A percentile compares a stretch with the other conserved stretches of the same genome.
These are phyloP conservation scores for Gyrodon lividus DNA, from an alignment of 768 basidiomycete species.

Conservation along the genomic window DNA sequence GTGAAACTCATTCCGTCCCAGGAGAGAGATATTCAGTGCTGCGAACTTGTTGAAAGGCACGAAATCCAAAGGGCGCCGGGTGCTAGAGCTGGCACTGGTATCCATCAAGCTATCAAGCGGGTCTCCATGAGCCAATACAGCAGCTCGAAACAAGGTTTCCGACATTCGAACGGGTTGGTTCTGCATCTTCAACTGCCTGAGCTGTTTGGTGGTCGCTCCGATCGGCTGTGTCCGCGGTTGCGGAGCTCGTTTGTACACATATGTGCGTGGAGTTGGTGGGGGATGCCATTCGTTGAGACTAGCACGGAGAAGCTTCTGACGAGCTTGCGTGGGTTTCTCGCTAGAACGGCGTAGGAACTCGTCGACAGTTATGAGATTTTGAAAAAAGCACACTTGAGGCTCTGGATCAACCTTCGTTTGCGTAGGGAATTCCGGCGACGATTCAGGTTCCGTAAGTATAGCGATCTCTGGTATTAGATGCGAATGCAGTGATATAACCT, in stretches of 20 bases:
- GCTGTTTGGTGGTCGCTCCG: neutral
- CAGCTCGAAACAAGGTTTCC: slow-evolving; percentile 23
- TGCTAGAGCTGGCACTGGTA: slow-evolving; percentile 5
- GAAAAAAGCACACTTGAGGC: neutral
- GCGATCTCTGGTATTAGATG: slow-evolving; percentile 20
- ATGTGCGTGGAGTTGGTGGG: slow-evolving; percentile 16
- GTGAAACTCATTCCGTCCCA: neutral
- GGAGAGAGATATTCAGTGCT: neutral
- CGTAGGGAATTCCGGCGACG: neutral
- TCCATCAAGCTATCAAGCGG: slow-evolving; percentile 18
- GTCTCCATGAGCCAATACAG: slow-evolving; percentile 26
- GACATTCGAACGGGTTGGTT: slow-evolving; percentile 7
- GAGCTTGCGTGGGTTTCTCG: neutral
- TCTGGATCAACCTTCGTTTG: neutral
- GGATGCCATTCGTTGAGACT: neutral
- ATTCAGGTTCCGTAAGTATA: slow-evolving; percentile 9
- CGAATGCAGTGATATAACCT: neutral
- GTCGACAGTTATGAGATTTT: slow-evolving; percentile 25
- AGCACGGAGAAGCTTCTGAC: neutral
- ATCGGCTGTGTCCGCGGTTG: neutral
- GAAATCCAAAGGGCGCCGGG: slow-evolving; percentile 27
- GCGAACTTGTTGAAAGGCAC: slow-evolving; percentile 26
- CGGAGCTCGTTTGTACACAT: slow-evolving; percentile 7
- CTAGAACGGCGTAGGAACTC: slow-evolving; percentile 19
- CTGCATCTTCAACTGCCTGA: neutral